These are phyloP conservation scores for Acer negundo DNA, from an alignment of 345 rosid genomes.

Conservation along the genomic window DNA sequence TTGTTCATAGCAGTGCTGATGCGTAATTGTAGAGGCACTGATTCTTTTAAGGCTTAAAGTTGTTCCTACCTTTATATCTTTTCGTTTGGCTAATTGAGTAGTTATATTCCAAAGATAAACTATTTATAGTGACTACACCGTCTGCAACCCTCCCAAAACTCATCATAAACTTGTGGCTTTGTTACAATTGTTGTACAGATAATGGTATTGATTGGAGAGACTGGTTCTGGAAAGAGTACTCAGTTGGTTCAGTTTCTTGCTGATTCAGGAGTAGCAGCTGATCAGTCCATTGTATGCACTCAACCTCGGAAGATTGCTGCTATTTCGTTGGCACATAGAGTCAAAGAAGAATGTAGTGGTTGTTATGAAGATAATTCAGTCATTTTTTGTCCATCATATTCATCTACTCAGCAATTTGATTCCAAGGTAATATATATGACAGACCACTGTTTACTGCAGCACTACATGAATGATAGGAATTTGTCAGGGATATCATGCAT, in stretches of 20 bases:
- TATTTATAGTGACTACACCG: no score
- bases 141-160: no score
- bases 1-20: no score
- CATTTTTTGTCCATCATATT: slow-evolving; percentile 54
- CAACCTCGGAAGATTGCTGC: slow-evolving; percentile 95
- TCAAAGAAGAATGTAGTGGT: slow-evolving; percentile 71
- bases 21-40: no score
- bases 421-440: slow-evolving; percentile 78
- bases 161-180: no score
- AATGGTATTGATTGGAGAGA: slow-evolving; percentile 83
- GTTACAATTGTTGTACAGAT: slow-evolving; percentile 38
- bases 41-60: no score
- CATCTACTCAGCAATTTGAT: slow-evolving; percentile 53
- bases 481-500: slow-evolving; percentile 81
- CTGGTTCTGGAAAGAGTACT: slow-evolving; percentile 97
- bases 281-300: slow-evolving; percentile 73
- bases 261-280: slow-evolving; percentile 71
- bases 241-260: slow-evolving; percentile 89
- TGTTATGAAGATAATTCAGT: slow-evolving; percentile 60
- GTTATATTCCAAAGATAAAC: no score
- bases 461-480: slow-evolving; percentile 61
- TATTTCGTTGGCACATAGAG: slow-evolving; percentile 67
- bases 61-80: no score
- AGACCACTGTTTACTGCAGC: slow-evolving; percentile 81
- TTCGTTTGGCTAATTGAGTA: no score